Evolutionary conservation across 1,284 basidiomycete genomes (phyloP), one percentile per base, ranked within the genome.

Genomic region (Erythrobasidium hasegawianum): DNA sequence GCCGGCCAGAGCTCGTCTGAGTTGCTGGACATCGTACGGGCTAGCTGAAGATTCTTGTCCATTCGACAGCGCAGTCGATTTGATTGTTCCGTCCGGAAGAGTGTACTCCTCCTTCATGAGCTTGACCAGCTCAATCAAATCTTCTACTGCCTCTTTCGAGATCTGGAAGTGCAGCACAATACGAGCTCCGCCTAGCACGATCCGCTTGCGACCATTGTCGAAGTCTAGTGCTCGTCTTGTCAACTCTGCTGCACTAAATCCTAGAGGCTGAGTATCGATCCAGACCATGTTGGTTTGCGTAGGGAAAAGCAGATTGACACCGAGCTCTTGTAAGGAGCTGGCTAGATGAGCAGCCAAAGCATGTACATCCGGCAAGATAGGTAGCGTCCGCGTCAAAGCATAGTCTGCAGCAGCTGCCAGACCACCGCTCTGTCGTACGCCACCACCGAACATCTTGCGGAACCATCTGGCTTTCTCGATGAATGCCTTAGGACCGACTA

Each of bases 151-250:
- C 62, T 83, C 75, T n/a, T 86, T 83, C 2, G 84, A 83, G 1
- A 87, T 91, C 78, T 97, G 94, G 69, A 94, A 85, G 77, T 97
- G 94, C 1, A 95, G 77, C 5, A 96, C 89, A 22, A 93, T 80
- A 14, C 95, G 83, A 29, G 88, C 86, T 29, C 86, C 86, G 38
- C 83, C 83, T 49, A 94, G 79, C 47, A 80, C 80, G 69, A 97
- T 83, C 47, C 71, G 61, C 33, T 68, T 59, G 58, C 72, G 69
- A 27, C 71, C 72, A 29, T 86, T 81, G 7, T 85, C 80, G 1
- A 90, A 82, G 20, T 80, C 77, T 38, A 77, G 81, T 0, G 85
- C 86, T 29, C 85, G 81, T 52, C 84, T 82, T 20, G 82, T 81
- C 68, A 94, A 83, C 72, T 90, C 86, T 39, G 74, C 78, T 70